Evolutionary conservation across 2,329 filamentous ascomycete species (phyloP).

Genomic region (Whalleya microplaca): DNA sequence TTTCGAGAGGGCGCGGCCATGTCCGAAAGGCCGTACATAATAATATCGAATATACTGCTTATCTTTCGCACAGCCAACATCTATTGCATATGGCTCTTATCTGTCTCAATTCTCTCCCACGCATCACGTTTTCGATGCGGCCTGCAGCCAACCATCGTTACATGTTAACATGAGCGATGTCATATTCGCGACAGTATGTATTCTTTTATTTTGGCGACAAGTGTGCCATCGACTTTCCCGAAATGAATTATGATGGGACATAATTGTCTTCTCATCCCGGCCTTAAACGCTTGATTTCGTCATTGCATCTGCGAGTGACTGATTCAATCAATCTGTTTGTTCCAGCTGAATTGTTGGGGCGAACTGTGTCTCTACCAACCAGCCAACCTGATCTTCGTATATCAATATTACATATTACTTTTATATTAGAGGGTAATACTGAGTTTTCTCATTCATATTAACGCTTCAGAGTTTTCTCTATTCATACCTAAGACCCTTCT

Average conservation of each 20-base stretch:
- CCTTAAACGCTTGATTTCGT: background rate
- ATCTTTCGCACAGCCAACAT: slow-evolving; percentile 13
- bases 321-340: background rate
- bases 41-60: slow-evolving; percentile 11
- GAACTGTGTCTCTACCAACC: too few species aligned
- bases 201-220: slow-evolving; percentile 10
- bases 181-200: slow-evolving; percentile 4
- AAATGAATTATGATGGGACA: background rate
- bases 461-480: too few species aligned
- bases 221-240: slow-evolving; percentile 6
- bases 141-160: background rate
- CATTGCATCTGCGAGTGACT: background rate
- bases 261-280: background rate
- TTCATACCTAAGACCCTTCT: background rate
- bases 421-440: too few species aligned
- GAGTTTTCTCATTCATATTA: too few species aligned
- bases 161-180: slow-evolving; percentile 9
- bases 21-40: too few species aligned
- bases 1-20: too few species aligned
- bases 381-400: too few species aligned
- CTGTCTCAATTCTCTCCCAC: background rate
- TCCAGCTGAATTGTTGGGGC: background rate
- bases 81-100: background rate
- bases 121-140: background rate
- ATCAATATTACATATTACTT: too few species aligned